These are phyloP conservation scores for Xerocomellus amylosporus DNA, from an alignment of 768 basidiomycete genomes.

Conservation along the genomic window DNA sequence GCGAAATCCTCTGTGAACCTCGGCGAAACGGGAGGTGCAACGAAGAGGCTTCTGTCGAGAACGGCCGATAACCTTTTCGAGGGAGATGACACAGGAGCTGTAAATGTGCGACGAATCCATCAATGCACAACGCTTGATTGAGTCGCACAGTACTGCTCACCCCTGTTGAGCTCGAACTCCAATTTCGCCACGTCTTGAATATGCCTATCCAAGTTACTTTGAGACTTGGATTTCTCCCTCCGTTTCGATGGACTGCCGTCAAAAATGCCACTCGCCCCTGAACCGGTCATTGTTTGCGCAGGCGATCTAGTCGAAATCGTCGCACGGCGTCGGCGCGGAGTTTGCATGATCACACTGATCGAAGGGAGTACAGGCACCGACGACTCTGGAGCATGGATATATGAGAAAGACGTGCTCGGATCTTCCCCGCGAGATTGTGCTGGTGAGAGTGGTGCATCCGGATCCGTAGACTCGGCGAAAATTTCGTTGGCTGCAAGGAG, in stretches of 20 bases:
- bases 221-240: conserved; percentile 64
- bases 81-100: conserved; percentile 38
- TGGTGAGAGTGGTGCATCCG: conserved; percentile 22
- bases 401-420: conserved; percentile 24
- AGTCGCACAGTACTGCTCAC: conserved; percentile 39
- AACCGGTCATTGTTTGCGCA: conserved; percentile 31
- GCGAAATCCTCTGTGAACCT: conserved; percentile 39
- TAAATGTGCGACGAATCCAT: background rate
- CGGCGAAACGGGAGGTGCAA: conserved; percentile 45
- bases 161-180: conserved; percentile 60
- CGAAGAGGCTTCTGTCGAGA: conserved; percentile 66
- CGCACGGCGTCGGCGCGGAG: conserved; percentile 47
- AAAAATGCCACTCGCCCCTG: conserved; percentile 29
- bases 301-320: conserved; percentile 70
- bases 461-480: conserved; percentile 41
- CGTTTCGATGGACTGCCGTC: conserved; percentile 59
- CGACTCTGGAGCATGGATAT: conserved; percentile 17
- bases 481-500: conserved; percentile 69
- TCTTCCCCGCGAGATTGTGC: conserved; percentile 12
- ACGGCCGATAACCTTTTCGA: conserved; percentile 60
- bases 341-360: conserved; percentile 26
- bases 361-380: conserved; percentile 21
- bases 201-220: conserved; percentile 60
- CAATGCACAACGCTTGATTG: background rate
- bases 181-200: conserved; percentile 66